Evolutionary conservation across 495 filamentous ascomycete genomes (phyloP).

Genomic region (Tuber borchii): DNA sequence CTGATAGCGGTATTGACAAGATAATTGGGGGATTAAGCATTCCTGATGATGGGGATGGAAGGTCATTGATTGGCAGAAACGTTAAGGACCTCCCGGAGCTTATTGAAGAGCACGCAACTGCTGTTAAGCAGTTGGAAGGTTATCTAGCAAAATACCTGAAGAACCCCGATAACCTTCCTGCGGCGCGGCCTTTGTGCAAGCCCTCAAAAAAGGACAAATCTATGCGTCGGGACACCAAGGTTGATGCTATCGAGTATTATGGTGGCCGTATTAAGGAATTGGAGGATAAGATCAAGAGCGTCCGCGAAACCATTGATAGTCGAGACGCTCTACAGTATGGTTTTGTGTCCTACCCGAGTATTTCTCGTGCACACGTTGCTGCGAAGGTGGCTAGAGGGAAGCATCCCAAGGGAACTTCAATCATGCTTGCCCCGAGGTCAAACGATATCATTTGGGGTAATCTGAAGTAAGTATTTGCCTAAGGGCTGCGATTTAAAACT

Average conservation of each 20-base stretch:
- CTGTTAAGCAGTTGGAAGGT: slow-evolving; percentile 73
- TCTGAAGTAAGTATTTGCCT: slow-evolving; percentile 55
- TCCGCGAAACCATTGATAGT: slow-evolving; percentile 72
- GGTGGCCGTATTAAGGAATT: slow-evolving; percentile 75
- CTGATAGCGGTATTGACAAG: slow-evolving; percentile 70
- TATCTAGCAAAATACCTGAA: slow-evolving; percentile 83
- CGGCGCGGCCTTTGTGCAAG: slow-evolving; percentile 68
- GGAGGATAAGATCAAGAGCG: slow-evolving; percentile 75
- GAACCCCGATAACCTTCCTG: slow-evolving; percentile 72
- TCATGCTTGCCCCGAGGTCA: slow-evolving; percentile 74
- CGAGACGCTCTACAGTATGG: slow-evolving; percentile 83
- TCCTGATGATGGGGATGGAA: slow-evolving; percentile 38
- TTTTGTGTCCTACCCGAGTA: slow-evolving; percentile 86
- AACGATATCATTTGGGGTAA: slow-evolving; percentile 97
- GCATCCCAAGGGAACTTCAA: slow-evolving; percentile 69
- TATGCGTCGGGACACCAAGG: slow-evolving; percentile 59
- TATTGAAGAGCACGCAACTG: slow-evolving; percentile 74
- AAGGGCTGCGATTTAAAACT: not conserved
- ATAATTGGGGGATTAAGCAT: slow-evolving; percentile 29
- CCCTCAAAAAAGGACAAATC: slow-evolving; percentile 66
- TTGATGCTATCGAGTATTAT: slow-evolving; percentile 92
- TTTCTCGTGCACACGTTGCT: slow-evolving; percentile 79
- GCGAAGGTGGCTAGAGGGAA: slow-evolving; percentile 74
- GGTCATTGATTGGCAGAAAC: slow-evolving; percentile 70
- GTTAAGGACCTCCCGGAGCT: slow-evolving; percentile 78